Percentiles rank a stretch among this genome's conserved stretches.
These are phyloP conservation scores for Gonapodya prolifera DNA, from an alignment of 192 early-diverging fungal species.

Conservation along the genomic window DNA sequence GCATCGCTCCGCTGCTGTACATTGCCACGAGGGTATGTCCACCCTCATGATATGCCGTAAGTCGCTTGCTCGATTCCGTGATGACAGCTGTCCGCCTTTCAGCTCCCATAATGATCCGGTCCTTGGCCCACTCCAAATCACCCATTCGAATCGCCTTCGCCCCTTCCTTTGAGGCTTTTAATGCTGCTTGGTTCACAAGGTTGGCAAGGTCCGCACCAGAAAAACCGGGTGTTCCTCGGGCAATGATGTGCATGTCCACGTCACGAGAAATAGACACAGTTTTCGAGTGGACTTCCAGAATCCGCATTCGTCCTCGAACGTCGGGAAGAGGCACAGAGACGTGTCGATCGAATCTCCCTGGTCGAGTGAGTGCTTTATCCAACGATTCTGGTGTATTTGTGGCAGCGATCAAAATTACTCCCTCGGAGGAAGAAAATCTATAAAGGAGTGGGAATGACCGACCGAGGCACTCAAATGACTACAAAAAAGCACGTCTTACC, in stretches of 20 bases:
- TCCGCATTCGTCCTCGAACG: constrained; percentile 86
- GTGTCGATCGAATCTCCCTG: constrained; percentile 92
- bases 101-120: constrained; percentile 96
- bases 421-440: constrained; percentile 80
- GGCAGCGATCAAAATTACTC: constrained; percentile 96
- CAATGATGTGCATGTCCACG: constrained; percentile 72
- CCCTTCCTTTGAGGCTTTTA: constrained; percentile 76
- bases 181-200: constrained; percentile 93
- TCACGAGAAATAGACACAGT: constrained; percentile 55
- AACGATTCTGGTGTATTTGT: constrained; percentile 97
- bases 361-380: constrained; percentile 92
- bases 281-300: constrained; percentile 82
- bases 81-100: constrained; percentile 88
- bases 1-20: constrained; percentile 89
- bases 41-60: constrained; percentile 97
- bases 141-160: constrained; percentile 56
- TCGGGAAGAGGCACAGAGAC: constrained; percentile 92
- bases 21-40: constrained; percentile 92
- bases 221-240: constrained; percentile 95
- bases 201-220: constrained; percentile 99
- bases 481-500: constrained; percentile 20
- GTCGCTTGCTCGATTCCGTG: constrained; percentile 68
- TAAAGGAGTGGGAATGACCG: background rate
- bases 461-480: background rate
- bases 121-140: constrained; percentile 95